Base-by-base conservation (phyloP, 1,139 yeast species). In the Saccharomyces uvarum region DNA sequence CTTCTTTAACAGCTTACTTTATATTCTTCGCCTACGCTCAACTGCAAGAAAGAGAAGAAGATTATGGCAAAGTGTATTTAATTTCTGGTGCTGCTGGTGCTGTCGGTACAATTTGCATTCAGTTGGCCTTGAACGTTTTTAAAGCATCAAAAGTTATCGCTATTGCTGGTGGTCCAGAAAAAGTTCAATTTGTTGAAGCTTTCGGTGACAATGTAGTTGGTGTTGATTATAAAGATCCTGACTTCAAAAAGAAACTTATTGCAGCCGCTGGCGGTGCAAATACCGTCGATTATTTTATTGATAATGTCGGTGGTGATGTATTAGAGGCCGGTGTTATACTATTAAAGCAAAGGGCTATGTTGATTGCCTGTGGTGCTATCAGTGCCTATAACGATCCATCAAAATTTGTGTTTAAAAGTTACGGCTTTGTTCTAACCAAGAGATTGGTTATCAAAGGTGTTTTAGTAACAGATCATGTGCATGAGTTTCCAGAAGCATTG, bases 81-180 rank as follows among this genome's bases (percentile, higher is more conserved):
- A 75, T 84, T 38, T 79, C 86, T 28, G 88, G 87, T 55, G 89
- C 89, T 26, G 79, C 86, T 6, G 85, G 90, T 58, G 88, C 88
- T 28, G 84, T 84, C 41, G 89, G 90, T 29, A 75, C 82, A n/a
- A 70, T 77, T 54, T 82, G 75, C 38, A 79, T 82, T 46, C 88
- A 83, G 67, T 64, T 83, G 29, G 84, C 88, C 50, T 75, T 81
- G 58, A 72, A 78, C 54, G 66, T 80, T 13, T 73, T 78, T 62
- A 79, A 80, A 50, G 84, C 84, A 38, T 70, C 74, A 53, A 78
- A 75, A 59, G 85, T 84, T 38, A 75, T 84, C 65, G 89, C 86
- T 53, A 77, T 83, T 61, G 82, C 88, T 21, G 87, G 89, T 56
- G 78, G 84, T 19, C 73, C 71, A 14, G 84, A 75, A 21, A 84